phyloP scores from a whole-genome alignment of 768 basidiomycete species.

The Phaeotremella fagi region DNA sequence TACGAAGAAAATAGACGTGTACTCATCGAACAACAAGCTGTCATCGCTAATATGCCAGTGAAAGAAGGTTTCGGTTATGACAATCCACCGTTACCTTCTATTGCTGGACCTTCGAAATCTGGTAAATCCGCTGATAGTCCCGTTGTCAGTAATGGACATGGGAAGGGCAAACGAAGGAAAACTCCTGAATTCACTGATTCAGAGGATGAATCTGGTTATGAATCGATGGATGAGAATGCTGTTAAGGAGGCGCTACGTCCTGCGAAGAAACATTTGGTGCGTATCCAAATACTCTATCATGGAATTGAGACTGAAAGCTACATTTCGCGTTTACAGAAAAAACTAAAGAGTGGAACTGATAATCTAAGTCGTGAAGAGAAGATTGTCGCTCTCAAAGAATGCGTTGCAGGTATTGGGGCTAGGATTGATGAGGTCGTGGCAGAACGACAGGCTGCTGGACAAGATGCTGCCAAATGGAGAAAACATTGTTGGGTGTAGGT shows the following conservation, averaged over 20 bases:
- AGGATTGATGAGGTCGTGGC: slow-evolving; percentile 81
- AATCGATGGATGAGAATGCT: slow-evolving; percentile 87
- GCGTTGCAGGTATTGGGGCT: slow-evolving; percentile 84
- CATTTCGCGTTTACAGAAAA: slow-evolving; percentile 67
- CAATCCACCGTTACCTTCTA: slow-evolving; percentile 15
- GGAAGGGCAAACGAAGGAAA: slow-evolving; percentile 84
- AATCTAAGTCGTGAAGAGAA: slow-evolving; percentile 94
- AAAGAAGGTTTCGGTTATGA: slow-evolving; percentile 40
- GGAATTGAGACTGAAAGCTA: not conserved
- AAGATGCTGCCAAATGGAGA: slow-evolving; percentile 80
- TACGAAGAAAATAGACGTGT: slow-evolving; percentile 44
- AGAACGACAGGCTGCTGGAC: slow-evolving; percentile 68
- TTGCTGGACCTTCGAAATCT: slow-evolving; percentile 10
- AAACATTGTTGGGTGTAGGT: slow-evolving; percentile 96
- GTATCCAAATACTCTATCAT: slow-evolving; percentile 34
- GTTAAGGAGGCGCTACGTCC: slow-evolving; percentile 95
- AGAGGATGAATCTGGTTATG: slow-evolving; percentile 82
- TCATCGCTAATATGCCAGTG: slow-evolving; percentile 31
- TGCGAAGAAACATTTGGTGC: slow-evolving; percentile 89
- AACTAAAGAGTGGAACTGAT: slow-evolving; percentile 87
- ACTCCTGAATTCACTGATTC: slow-evolving; percentile 96
- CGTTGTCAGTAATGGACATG: slow-evolving; percentile 49
- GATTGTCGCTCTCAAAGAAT: slow-evolving; percentile 90
- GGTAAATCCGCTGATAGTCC: slow-evolving; percentile 12
- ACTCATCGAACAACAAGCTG: slow-evolving; percentile 39